phyloP scores from a whole-genome alignment of 2,329 filamentous ascomycete species.

The Helotiales sp. region DNA sequence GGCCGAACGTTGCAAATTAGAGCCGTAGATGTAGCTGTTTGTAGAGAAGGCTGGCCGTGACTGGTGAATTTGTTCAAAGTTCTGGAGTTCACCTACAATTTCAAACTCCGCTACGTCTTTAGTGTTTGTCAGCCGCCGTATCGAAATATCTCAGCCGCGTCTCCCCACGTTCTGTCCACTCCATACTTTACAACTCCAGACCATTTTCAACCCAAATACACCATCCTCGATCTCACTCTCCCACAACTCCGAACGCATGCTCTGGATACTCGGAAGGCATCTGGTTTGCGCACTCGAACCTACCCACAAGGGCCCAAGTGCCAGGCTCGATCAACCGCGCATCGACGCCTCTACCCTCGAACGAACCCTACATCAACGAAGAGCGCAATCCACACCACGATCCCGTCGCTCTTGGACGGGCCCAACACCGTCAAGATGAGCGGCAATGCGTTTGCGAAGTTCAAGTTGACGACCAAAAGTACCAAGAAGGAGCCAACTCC shows the following conservation, averaged over 20 bases:
- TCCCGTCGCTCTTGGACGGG: background rate
- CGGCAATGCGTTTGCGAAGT: constrained; percentile 26
- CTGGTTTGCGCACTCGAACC: background rate
- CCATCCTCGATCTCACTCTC: background rate
- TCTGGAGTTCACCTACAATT: background rate
- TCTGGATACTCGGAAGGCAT: background rate
- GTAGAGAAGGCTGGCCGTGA: background rate
- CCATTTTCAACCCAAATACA: background rate
- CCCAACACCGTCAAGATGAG: constrained; percentile 33
- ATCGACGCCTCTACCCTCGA: background rate
- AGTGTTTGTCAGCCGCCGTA: constrained; percentile 19
- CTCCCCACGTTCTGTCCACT: constrained; percentile 1
- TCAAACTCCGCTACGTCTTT: constrained; percentile 12
- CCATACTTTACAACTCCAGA: background rate
- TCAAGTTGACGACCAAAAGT: constrained; percentile 28
- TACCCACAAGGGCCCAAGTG: background rate
- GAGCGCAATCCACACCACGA: background rate
- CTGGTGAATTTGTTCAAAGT: background rate
- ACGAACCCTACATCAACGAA: background rate
- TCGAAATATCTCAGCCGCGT: constrained; percentile 22
- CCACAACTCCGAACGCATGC: background rate
- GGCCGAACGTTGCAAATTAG: constrained; percentile 19
- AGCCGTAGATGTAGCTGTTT: background rate
- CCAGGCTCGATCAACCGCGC: background rate
- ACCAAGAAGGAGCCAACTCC: constrained; percentile 1